Evolutionary conservation across 441 rosid genomes (phyloP).

Genomic region (Rhodomyrtus psidioides): DNA sequence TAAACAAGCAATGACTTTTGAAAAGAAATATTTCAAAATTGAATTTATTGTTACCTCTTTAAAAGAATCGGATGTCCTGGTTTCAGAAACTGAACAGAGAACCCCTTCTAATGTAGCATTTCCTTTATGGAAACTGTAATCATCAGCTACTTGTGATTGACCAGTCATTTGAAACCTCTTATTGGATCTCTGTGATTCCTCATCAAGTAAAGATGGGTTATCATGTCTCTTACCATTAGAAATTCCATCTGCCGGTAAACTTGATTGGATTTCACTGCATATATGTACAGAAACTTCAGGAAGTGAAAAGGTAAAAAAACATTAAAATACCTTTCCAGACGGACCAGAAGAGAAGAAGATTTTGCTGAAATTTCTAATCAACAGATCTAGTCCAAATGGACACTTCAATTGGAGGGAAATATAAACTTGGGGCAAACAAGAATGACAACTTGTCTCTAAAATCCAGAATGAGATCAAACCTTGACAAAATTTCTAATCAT

Average conservation of each 20-base stretch:
- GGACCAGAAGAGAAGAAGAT: neutral
- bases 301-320: neutral
- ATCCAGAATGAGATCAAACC: neutral
- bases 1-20: neutral
- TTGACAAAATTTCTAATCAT: neutral
- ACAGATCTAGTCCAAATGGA: neutral
- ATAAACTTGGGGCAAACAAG: neutral
- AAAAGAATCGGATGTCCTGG: conserved; percentile 11
- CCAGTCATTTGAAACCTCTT: conserved; percentile 37
- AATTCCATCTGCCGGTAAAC: conserved; percentile 34
- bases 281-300: neutral
- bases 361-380: neutral
- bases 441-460: neutral
- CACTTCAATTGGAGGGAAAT: neutral
- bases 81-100: conserved; percentile 21
- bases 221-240: conserved; percentile 44
- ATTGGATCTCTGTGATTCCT: conserved; percentile 31
- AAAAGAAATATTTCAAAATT: neutral
- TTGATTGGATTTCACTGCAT: conserved; percentile 59
- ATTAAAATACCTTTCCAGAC: neutral
- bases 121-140: conserved; percentile 14
- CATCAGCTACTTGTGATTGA: conserved; percentile 22
- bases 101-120: conserved; percentile 27
- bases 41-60: conserved; percentile 33
- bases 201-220: conserved; percentile 28